These are phyloP conservation scores for Fusarium verticillioides DNA, from an alignment of 2,329 filamentous ascomycete genomes.

Conservation along the genomic window DNA sequence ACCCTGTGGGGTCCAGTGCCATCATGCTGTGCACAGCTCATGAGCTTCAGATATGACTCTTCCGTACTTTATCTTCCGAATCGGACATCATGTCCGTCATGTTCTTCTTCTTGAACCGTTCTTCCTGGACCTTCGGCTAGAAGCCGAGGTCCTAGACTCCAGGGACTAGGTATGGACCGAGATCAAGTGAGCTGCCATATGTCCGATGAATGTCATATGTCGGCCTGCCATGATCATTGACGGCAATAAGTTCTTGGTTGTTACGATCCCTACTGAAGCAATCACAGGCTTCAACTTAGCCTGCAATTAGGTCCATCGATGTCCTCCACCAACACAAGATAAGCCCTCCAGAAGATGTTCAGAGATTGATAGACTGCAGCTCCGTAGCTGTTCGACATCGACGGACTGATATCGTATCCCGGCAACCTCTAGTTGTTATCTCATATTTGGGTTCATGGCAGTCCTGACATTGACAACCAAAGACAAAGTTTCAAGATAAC, in stretches of 20 bases:
- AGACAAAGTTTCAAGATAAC: conserved; percentile 21
- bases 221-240: not conserved
- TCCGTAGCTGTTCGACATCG: not conserved
- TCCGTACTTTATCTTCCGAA: not conserved
- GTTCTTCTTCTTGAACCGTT: not conserved
- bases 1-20: not conserved
- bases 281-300: not conserved
- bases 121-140: conserved; percentile 11
- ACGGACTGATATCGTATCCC: not conserved
- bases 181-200: conserved; percentile 12
- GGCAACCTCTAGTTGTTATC: not conserved
- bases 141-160: conserved; percentile 26
- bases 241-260: not conserved
- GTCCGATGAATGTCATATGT: conserved; percentile 14
- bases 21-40: not conserved
- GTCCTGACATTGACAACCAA: not conserved
- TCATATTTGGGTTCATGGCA: not conserved
- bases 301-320: not conserved
- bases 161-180: not conserved
- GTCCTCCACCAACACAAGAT: not conserved
- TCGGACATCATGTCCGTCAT: conserved; percentile 12
- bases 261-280: not conserved
- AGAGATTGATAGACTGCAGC: not conserved
- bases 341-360: not conserved
- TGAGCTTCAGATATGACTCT: not conserved